phyloP scores from a whole-genome alignment of 139 green algal genomes.

The Marvania coccoides region DNA sequence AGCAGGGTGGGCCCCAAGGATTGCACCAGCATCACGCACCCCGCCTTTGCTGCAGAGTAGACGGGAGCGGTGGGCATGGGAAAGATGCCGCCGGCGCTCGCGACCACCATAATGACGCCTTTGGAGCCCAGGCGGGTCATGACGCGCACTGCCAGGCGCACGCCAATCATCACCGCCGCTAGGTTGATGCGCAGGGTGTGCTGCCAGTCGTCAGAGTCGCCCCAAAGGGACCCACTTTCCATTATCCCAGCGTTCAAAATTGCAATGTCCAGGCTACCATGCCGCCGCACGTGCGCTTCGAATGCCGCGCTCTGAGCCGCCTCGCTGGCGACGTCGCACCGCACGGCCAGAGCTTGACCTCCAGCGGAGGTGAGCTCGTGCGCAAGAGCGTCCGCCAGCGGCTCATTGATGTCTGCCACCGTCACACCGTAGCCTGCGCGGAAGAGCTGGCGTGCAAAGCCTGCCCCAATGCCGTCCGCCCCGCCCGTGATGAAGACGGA shows the following conservation, averaged over 20 bases:
- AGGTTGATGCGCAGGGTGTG: constrained; percentile 64
- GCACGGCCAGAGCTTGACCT: background rate
- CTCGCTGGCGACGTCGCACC: constrained; percentile 32
- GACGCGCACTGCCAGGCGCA: constrained; percentile 17
- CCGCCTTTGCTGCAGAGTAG: constrained; percentile 71
- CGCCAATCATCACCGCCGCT: constrained; percentile 39
- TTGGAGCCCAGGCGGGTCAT: constrained; percentile 11
- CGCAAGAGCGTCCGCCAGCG: constrained; percentile 2
- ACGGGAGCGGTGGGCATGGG: constrained; percentile 62
- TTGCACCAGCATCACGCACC: constrained; percentile 54
- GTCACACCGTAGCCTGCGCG: constrained; percentile 25
- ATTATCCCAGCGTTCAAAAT: constrained; percentile 73
- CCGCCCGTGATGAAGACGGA: constrained; percentile 26
- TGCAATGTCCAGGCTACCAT: constrained; percentile 37
- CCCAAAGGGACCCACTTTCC: constrained; percentile 36
- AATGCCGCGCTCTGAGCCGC: constrained; percentile 37
- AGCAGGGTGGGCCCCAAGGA: constrained; percentile 34
- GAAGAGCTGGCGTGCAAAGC: constrained; percentile 14
- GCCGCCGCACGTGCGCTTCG: constrained; percentile 27
- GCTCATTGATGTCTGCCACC: constrained; percentile 12
- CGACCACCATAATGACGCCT: constrained; percentile 50
- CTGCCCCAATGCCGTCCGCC: constrained; percentile 27
- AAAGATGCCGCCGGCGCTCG: constrained; percentile 64
- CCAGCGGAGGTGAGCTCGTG: background rate
- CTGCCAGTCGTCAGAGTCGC: constrained; percentile 38